Conservation (phyloP, 179 eudicot species). For the Beta corolliflora region DNA sequence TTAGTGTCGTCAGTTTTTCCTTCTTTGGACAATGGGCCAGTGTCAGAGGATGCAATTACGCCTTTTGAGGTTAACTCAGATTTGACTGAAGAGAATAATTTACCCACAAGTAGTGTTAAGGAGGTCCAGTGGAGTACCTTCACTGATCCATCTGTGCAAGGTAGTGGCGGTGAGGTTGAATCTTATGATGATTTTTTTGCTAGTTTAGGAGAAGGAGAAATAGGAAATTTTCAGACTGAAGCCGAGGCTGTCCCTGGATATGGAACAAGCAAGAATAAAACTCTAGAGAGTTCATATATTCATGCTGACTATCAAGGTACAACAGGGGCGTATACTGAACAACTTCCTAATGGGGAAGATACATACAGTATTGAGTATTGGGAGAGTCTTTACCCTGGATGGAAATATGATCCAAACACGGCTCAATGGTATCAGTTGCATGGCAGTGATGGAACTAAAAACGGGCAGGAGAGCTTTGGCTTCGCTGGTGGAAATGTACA, state of each 20-base stretch:
- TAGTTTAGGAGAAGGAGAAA: conserved; percentile 48
- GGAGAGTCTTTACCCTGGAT: conserved; percentile 90
- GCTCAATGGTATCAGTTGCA: conserved; percentile 93
- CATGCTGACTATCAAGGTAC: conserved; percentile 39
- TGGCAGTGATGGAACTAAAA: conserved; percentile 42
- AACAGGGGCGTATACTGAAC: conserved; percentile 33
- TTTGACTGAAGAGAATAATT: conserved; percentile 36
- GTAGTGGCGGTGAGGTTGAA: conserved; percentile 46
- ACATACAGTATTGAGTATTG: conserved; percentile 51
- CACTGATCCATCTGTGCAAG: conserved; percentile 43
- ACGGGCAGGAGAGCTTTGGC: conserved; percentile 27
- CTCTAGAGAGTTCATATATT: conserved; percentile 30
- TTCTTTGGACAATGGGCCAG: conserved; percentile 43
- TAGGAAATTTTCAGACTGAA: conserved; percentile 37
- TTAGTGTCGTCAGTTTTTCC: conserved; percentile 36
- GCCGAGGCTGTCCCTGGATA: conserved; percentile 31
- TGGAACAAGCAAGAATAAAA: conserved; percentile 30
- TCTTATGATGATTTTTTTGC: conserved; percentile 70
- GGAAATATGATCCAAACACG: conserved; percentile 74
- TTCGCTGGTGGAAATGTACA: conserved; percentile 30
- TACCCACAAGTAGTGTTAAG: conserved; percentile 57
- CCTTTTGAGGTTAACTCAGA: conserved; percentile 30
- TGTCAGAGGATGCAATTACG: conserved; percentile 23
- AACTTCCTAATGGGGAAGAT: conserved; percentile 43
- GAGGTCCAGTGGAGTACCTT: conserved; percentile 89